Conservation (phyloP, 2,329 filamentous ascomycete genomes). For the Fusarium pseudoanthophilum region DNA sequence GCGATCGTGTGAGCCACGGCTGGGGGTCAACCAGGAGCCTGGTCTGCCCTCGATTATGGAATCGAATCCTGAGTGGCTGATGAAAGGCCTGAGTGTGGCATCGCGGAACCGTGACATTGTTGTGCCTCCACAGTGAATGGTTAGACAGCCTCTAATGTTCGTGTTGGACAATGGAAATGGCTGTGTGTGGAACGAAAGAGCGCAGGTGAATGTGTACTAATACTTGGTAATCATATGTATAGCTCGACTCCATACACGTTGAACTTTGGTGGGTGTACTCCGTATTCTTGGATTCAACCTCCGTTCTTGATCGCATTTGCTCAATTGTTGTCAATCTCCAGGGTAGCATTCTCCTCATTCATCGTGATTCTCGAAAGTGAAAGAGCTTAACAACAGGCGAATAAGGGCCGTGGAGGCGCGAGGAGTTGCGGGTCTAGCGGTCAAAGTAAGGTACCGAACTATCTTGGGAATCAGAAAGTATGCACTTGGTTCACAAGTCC, state of each 20-base stretch:
- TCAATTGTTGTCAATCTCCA: slow-evolving; percentile 5
- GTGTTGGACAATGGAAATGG: not conserved
- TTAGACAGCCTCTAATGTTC: slow-evolving; percentile 13
- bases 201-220: not conserved
- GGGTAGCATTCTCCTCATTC: slow-evolving; percentile 5
- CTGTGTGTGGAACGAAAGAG: not conserved
- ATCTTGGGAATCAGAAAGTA: slow-evolving; percentile 27
- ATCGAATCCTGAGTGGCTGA: slow-evolving; percentile 22
- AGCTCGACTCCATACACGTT: not conserved
- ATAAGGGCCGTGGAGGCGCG: slow-evolving; percentile 17
- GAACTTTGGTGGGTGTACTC: not conserved
- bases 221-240: not conserved
- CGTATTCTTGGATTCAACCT: too few species aligned
- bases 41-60: slow-evolving; percentile 4
- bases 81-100: slow-evolving; percentile 8
- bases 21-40: slow-evolving; percentile 21
- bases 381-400: slow-evolving; percentile 13
- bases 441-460: slow-evolving; percentile 35
- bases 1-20: slow-evolving; percentile 31
- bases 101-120: slow-evolving; percentile 21
- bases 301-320: not conserved
- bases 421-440: slow-evolving; percentile 13
- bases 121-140: slow-evolving; percentile 12
- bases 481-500: slow-evolving; percentile 11
- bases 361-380: slow-evolving; percentile 20